Evolutionary conservation across 306 rosid genomes (phyloP), one percentile per base, ranked within the genome.

Genomic region (Calophaca sinica): DNA sequence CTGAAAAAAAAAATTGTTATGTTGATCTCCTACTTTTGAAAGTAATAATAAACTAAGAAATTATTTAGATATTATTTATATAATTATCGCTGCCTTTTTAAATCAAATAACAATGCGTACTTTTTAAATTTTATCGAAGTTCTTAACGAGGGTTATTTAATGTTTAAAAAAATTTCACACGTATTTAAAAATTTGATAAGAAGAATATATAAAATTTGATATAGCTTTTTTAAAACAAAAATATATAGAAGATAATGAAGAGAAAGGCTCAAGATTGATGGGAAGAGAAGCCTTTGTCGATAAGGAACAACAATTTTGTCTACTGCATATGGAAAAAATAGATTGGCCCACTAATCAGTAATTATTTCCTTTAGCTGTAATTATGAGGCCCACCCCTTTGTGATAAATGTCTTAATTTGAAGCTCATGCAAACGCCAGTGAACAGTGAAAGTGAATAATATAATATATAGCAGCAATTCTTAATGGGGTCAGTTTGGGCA

Each of bases 241-340:
- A 11, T 64, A 2, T 26, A 64, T 42, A 29, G 69, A 62, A 33
- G 62, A 62, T 32, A 11, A 59, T 15, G 68, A 42, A 61, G 68
- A 54, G 48, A 42, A 8, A 42, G 11, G 48, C 2, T n/a, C 39
- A 66, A 71, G 81, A 81, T 78, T 61, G 67, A 69, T 73, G 75
- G 70, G 73, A 63, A 74, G 73, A 73, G 83, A 81, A 77, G 87
- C 85, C 94, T 91, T 91, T 79, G 92, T 87, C 88, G 74, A 55
- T 14, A 89, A 86, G 94, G 91, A 87, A 89, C 87, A 80, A 77
- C 84, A 53, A 84, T 75, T 84, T 84, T 84, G 85, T 75, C 84
- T 4, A 55, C 80, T 78, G 72, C 60, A 26, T 31, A n/a, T 41
- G 20, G 51, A 45, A 69, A 68, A 60, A 46, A 31, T 2, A 13